Conservation (phyloP, 2,329 filamentous ascomycete species). For the Fusarium clavum region DNA sequence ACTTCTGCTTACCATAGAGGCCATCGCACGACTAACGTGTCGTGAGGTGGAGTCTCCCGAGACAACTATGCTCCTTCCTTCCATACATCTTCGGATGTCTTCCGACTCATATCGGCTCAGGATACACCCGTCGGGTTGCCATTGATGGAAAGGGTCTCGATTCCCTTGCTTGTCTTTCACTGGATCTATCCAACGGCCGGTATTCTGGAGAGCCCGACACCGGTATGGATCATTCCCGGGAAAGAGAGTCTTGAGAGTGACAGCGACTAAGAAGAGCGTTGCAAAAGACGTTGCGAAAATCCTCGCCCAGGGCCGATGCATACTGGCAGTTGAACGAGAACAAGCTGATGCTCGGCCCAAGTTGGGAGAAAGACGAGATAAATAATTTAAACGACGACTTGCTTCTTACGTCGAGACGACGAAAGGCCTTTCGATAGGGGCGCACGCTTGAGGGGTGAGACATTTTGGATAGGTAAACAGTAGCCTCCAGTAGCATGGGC, state of each 20-base stretch:
- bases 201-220: slow-evolving; percentile 62
- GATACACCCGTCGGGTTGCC: slow-evolving; percentile 71
- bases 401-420: not conserved
- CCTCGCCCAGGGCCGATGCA: not conserved
- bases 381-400: not conserved
- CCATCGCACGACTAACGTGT: slow-evolving; percentile 66
- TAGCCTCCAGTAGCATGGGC: not conserved
- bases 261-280: not conserved
- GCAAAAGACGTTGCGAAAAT: not conserved
- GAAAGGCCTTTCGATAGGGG: not conserved
- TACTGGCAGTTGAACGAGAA: not conserved
- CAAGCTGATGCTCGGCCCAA: accelerated
- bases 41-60: slow-evolving; percentile 69
- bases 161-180: slow-evolving; percentile 41
- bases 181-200: slow-evolving; percentile 61
- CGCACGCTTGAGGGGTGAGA: not conserved
- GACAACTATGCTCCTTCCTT: slow-evolving; percentile 63
- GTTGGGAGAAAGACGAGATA: not conserved
- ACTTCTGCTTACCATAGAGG: slow-evolving; percentile 33
- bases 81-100: slow-evolving; percentile 64
- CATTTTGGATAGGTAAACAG: not conserved
- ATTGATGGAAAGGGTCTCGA: slow-evolving; percentile 55
- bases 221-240: slow-evolving; percentile 60
- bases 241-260: slow-evolving; percentile 6
- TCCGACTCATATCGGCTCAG: slow-evolving; percentile 64